These are phyloP conservation scores for Phytophthora pluvialis DNA, from an alignment of 352 stramenopile genomes.

Conservation along the genomic window DNA sequence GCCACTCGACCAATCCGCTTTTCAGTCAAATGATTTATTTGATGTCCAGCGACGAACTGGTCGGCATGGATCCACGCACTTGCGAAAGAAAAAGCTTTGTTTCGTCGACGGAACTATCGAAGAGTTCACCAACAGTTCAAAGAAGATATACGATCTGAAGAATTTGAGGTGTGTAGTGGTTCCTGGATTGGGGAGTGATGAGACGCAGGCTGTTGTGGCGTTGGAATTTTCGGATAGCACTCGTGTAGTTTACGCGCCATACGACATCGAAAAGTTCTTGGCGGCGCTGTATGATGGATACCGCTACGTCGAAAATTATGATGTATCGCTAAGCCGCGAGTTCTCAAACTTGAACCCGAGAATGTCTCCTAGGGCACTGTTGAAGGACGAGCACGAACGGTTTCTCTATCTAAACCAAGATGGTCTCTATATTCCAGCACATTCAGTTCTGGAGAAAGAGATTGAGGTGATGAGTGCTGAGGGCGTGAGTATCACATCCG, in stretches of 20 bases:
- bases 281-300: constrained; percentile 77
- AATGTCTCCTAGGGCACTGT: constrained; percentile 56
- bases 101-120: constrained; percentile 59
- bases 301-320: constrained; percentile 62
- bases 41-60: constrained; percentile 64
- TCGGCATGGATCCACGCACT: constrained; percentile 60
- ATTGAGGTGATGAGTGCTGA: constrained; percentile 66
- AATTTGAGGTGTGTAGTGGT: constrained; percentile 59
- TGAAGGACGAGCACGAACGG: constrained; percentile 59
- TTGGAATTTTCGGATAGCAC: constrained; percentile 75
- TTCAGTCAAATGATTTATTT: constrained; percentile 55
- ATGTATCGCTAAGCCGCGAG: constrained; percentile 64
- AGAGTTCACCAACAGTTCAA: constrained; percentile 52
- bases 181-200: constrained; percentile 35
- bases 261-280: constrained; percentile 65
- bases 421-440: constrained; percentile 63
- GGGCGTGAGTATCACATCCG: constrained; percentile 43
- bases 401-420: constrained; percentile 69
- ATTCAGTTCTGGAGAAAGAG: constrained; percentile 59
- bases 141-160: constrained; percentile 68
- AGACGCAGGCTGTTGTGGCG: constrained; percentile 49
- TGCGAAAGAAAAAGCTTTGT: constrained; percentile 71
- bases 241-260: constrained; percentile 64
- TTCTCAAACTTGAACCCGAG: constrained; percentile 74
- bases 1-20: constrained; percentile 41